Percentiles rank a stretch among this genome's conserved stretches.
Evolutionary conservation across 805 yeast species (phyloP).

Genomic region (Ogataea haglerorum): DNA sequence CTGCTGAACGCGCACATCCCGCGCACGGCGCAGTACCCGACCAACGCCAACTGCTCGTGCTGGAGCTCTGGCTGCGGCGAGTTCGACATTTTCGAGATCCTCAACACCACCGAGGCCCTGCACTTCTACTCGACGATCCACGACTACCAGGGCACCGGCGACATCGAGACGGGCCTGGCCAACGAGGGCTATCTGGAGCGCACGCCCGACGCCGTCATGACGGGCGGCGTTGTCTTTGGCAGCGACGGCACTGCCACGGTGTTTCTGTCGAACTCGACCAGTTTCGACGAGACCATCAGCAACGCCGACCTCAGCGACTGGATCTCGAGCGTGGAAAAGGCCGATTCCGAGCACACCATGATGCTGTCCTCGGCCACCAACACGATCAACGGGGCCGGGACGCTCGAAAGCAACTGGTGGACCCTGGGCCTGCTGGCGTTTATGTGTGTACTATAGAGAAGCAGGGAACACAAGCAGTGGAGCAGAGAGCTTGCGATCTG

Average conservation of each 20-base stretch:
- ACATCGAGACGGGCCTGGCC: slow-evolving; percentile 58
- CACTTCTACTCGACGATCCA: slow-evolving; percentile 67
- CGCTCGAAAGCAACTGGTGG: slow-evolving; percentile 1
- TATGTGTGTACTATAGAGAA: slow-evolving; percentile 1
- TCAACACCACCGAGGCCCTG: slow-evolving; percentile 55
- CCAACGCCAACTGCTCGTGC: slow-evolving; percentile 62
- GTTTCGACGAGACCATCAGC: slow-evolving; percentile 43
- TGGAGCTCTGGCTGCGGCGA: slow-evolving; percentile 82
- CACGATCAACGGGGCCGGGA: slow-evolving; percentile 7
- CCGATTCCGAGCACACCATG: slow-evolving; percentile 14
- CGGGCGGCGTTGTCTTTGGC: slow-evolving; percentile 71
- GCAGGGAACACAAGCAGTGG: too few species aligned
- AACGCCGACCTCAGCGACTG: slow-evolving; percentile 44
- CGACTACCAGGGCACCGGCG: slow-evolving; percentile 69
- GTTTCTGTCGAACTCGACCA: slow-evolving; percentile 53
- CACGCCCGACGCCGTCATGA: slow-evolving; percentile 49
- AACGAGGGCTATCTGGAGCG: slow-evolving; percentile 55
- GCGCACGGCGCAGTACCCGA: slow-evolving; percentile 69
- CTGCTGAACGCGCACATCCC: slow-evolving; percentile 68
- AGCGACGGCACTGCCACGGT: slow-evolving; percentile 58
- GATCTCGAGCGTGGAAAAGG: slow-evolving; percentile 34
- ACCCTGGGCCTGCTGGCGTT: background rate
- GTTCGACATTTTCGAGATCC: slow-evolving; percentile 70
- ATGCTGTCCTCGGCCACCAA: slow-evolving; percentile 22
- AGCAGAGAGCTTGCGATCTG: background rate